These are phyloP conservation scores for Histomonas meleagridis DNA, from an alignment of 208 protist species.

Conservation along the genomic window DNA sequence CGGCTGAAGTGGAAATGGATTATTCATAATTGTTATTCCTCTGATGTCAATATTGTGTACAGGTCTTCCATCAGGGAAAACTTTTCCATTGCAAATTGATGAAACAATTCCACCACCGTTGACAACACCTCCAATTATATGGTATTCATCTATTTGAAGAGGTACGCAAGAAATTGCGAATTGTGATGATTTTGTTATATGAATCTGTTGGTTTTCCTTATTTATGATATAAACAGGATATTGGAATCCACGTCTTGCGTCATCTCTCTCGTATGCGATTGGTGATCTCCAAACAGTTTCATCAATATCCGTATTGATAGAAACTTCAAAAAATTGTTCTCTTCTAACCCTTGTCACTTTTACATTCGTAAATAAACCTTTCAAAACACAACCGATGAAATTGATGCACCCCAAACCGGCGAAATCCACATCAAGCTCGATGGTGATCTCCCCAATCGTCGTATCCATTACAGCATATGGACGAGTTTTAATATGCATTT, in stretches of 20 bases:
- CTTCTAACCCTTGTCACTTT: not conserved
- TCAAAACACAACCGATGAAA: not conserved
- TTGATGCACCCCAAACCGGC: not conserved
- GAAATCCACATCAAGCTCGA: not conserved
- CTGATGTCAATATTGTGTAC: not conserved
- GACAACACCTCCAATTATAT: not conserved
- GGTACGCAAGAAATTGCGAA: not conserved
- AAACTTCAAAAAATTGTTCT: not conserved
- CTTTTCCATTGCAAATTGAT: not conserved
- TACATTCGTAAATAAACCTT: not conserved
- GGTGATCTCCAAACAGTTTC: not conserved
- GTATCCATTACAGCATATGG: not conserved
- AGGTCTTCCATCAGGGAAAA: not conserved
- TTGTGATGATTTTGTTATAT: not conserved
- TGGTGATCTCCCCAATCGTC: not conserved
- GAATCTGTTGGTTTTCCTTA: not conserved
- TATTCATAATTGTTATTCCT: not conserved
- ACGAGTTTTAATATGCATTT: not conserved
- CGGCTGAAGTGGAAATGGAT: slow-evolving; percentile 37
- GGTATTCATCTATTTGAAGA: not conserved
- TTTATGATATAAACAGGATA: not conserved
- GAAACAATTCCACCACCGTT: not conserved
- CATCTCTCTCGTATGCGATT: slow-evolving; percentile 8
- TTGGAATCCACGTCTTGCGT: not conserved
- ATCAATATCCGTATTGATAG: not conserved